phyloP scores from a whole-genome alignment of 148 eudicot species.

The Diospyros kaki region DNA sequence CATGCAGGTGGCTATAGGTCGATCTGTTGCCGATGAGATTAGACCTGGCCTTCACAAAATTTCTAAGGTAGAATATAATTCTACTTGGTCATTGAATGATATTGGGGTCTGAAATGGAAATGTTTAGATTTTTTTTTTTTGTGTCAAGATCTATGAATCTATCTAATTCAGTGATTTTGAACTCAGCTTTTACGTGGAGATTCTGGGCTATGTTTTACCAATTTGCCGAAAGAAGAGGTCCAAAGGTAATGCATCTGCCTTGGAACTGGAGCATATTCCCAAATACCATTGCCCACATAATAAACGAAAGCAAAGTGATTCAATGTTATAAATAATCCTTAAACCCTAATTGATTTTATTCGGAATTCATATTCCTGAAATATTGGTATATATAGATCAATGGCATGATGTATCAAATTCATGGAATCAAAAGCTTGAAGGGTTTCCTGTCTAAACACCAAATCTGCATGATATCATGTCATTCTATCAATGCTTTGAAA shows the following conservation, averaged over 20 bases:
- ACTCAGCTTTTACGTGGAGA: conserved; percentile 77
- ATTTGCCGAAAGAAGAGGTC: conserved; percentile 69
- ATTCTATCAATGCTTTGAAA: background rate
- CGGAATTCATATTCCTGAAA: background rate
- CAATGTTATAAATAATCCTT: background rate
- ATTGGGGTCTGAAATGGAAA: background rate
- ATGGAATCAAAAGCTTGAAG: background rate
- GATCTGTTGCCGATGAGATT: conserved; percentile 78
- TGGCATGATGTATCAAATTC: background rate
- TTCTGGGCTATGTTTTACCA: conserved; percentile 73
- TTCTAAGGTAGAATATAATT: conserved; percentile 51
- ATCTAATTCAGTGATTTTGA: background rate
- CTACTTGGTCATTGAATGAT: background rate
- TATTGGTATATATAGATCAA: background rate
- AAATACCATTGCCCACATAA: background rate
- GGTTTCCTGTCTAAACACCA: background rate
- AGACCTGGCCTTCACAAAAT: conserved; percentile 66
- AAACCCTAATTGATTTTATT: background rate
- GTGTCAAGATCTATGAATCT: background rate
- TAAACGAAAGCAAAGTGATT: background rate
- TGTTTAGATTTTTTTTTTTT: conserved; percentile 2
- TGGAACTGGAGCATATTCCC: background rate
- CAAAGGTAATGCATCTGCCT: conserved; percentile 37
- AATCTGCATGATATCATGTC: background rate
- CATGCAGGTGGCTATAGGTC: conserved; percentile 89